Conservation (phyloP, 1,284 basidiomycete genomes). For the Ceratobasidium sp. region DNA sequence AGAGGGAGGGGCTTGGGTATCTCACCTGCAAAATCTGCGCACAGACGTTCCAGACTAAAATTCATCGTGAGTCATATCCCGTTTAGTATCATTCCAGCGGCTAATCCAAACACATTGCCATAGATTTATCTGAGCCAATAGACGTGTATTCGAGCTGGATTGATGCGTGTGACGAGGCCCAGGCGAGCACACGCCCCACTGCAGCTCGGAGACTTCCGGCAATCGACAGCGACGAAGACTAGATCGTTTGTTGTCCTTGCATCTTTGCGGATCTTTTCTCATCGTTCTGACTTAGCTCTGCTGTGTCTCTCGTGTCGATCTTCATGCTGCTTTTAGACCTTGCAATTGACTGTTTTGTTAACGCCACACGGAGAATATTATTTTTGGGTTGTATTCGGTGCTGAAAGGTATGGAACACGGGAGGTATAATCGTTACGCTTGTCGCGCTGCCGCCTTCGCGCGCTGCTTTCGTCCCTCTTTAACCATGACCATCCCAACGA, state of each 20-base stretch:
- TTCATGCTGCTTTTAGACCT: conserved; percentile 27
- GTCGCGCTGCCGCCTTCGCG: conserved; percentile 49
- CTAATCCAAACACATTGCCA: conserved; percentile 51
- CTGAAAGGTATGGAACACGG: not conserved
- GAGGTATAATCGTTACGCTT: conserved; percentile 17
- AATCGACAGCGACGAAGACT: conserved; percentile 48
- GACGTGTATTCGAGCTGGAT: conserved; percentile 95
- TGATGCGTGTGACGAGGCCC: conserved; percentile 88
- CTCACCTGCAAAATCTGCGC: conserved; percentile 84
- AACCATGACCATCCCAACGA: conserved; percentile 81
- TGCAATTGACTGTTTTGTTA: conserved; percentile 37
- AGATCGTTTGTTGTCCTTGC: not conserved
- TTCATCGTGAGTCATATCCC: conserved; percentile 74
- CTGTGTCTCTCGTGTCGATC: conserved; percentile 3
- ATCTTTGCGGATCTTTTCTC: not conserved
- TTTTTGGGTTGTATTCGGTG: not conserved
- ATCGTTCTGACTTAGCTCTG: not conserved
- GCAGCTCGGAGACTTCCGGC: conserved; percentile 33
- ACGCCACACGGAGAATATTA: not conserved
- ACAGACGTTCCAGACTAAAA: conserved; percentile 85
- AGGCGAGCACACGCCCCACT: conserved; percentile 54
- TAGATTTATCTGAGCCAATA: conserved; percentile 87
- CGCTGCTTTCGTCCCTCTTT: conserved; percentile 76
- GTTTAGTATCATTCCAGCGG: conserved; percentile 43
- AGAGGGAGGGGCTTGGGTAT: conserved; percentile 83